Percentiles rank a stretch among this genome's conserved stretches.
phyloP scores from a whole-genome alignment of 805 yeast species.

The Groenewaldozyma salmanticensis region DNA sequence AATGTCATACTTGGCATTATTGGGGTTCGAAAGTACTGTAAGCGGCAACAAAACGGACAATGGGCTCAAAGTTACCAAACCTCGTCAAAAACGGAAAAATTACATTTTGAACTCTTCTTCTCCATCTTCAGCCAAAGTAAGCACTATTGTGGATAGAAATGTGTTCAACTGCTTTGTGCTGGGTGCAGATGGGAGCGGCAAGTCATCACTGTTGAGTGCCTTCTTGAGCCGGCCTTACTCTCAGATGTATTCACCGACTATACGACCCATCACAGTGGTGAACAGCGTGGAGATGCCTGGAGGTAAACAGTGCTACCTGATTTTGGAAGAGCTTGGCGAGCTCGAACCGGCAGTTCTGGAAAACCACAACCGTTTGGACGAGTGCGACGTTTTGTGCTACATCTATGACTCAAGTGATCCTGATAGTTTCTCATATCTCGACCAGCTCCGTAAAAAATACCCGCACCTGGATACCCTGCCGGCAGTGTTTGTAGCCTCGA shows the following conservation, averaged over 20 bases:
- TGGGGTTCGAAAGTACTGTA: slow-evolving; percentile 61
- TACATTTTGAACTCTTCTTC: slow-evolving; percentile 34
- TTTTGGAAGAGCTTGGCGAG: slow-evolving; percentile 84
- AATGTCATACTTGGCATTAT: slow-evolving; percentile 76
- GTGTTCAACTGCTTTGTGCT: slow-evolving; percentile 84
- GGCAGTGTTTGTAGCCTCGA: slow-evolving; percentile 77
- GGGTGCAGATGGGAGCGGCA: slow-evolving; percentile 84
- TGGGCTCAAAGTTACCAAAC: slow-evolving; percentile 73
- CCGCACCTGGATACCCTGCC: slow-evolving; percentile 61
- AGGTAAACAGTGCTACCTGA: slow-evolving; percentile 89
- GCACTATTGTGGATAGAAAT: slow-evolving; percentile 53
- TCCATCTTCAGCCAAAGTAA: slow-evolving; percentile 35
- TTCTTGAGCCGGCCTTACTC: slow-evolving; percentile 68
- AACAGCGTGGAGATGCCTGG: slow-evolving; percentile 90
- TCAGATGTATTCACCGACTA: slow-evolving; percentile 69
- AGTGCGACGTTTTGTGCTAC: slow-evolving; percentile 85
- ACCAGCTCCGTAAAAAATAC: slow-evolving; percentile 54
- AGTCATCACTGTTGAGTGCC: slow-evolving; percentile 72
- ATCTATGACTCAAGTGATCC: slow-evolving; percentile 95
- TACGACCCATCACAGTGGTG: slow-evolving; percentile 71
- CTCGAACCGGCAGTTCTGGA: slow-evolving; percentile 73
- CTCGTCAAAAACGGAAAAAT: slow-evolving; percentile 56
- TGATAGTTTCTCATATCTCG: slow-evolving; percentile 77
- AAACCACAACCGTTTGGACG: slow-evolving; percentile 56
- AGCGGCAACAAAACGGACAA: slow-evolving; percentile 19